These are phyloP conservation scores for Herpotrichia juniperi DNA, from an alignment of 2,329 filamentous ascomycete genomes.

Conservation along the genomic window DNA sequence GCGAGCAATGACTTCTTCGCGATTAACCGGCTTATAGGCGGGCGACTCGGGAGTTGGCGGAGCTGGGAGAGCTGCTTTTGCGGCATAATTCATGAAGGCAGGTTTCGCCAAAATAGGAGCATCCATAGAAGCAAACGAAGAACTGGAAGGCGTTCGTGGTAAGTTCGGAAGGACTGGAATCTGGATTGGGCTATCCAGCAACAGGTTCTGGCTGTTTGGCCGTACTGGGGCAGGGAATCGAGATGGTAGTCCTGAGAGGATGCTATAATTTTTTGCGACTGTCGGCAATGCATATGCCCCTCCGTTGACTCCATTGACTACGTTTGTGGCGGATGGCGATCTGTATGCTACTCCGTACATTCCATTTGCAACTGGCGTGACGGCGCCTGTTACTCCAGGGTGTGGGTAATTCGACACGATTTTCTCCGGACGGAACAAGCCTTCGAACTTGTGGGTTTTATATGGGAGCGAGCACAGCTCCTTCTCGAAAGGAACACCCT, in stretches of 20 bases:
- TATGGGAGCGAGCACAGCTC: conserved; percentile 59
- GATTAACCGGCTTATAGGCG: conserved; percentile 28
- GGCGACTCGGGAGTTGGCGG: conserved; percentile 31
- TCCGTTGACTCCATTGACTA: neutral
- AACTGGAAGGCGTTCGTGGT: conserved; percentile 34
- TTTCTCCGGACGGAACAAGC: conserved; percentile 61
- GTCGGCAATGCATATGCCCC: conserved; percentile 13
- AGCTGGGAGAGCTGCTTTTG: conserved; percentile 40
- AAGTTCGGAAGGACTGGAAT: conserved; percentile 13
- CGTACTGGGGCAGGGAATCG: conserved; percentile 30
- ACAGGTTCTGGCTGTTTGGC: neutral
- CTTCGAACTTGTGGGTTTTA: conserved; percentile 56
- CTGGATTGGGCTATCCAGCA: conserved; percentile 28
- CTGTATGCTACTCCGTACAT: conserved; percentile 6
- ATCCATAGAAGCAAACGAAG: conserved; percentile 34
- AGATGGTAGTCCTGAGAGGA: conserved; percentile 18
- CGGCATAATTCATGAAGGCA: conserved; percentile 35
- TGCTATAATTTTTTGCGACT: conserved; percentile 3
- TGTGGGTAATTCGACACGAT: conserved; percentile 55
- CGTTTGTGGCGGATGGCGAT: conserved; percentile 3
- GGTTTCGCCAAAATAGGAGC: conserved; percentile 4
- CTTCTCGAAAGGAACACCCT: conserved; percentile 62
- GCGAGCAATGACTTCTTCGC: conserved; percentile 54
- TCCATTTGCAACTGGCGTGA: conserved; percentile 1
- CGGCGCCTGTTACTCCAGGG: neutral